A percentile compares a stretch with the other conserved stretches of the same genome.
Conservation (phyloP, 2,329 filamentous ascomycete species). For the Neoscytalidium dimidiatum region DNA sequence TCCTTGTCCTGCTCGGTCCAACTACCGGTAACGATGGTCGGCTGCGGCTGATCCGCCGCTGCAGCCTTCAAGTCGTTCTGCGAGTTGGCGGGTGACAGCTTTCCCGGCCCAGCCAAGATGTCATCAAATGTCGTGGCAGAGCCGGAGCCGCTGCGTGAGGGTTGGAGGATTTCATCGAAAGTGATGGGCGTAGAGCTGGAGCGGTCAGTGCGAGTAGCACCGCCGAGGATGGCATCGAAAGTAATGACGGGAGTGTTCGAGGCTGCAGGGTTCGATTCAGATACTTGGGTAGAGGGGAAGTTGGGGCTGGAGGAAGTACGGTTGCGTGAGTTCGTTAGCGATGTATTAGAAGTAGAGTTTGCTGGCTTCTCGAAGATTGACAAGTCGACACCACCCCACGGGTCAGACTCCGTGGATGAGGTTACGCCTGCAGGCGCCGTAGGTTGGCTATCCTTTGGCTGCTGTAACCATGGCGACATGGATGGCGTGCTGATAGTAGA, state of each 20-base stretch:
- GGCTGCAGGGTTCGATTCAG: constrained; percentile 20
- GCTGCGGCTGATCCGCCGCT: neutral
- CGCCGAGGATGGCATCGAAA: constrained; percentile 7
- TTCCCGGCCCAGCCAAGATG: neutral
- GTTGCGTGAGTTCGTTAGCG: neutral
- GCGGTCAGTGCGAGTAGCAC: constrained; percentile 21
- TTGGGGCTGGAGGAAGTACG: constrained; percentile 7
- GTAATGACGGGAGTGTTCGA: constrained; percentile 4
- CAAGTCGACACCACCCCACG: constrained; percentile 24
- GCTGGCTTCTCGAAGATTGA: constrained; percentile 31
- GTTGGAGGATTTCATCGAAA: constrained; percentile 16
- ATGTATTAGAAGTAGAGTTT: neutral
- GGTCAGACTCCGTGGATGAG: constrained; percentile 24
- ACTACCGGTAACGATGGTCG: constrained; percentile 26
- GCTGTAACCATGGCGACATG: neutral
- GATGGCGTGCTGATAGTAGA: neutral
- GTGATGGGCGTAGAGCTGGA: constrained; percentile 7
- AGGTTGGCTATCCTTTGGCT: neutral
- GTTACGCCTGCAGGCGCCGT: neutral
- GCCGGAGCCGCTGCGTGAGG: neutral
- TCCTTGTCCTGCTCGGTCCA: constrained; percentile 28
- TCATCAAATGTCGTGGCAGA: constrained; percentile 15
- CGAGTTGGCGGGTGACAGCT: neutral
- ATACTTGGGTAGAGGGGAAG: neutral
- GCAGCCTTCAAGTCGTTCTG: neutral